Conservation (phyloP, 2,329 filamentous ascomycete genomes). For the Clonostachys solani region DNA sequence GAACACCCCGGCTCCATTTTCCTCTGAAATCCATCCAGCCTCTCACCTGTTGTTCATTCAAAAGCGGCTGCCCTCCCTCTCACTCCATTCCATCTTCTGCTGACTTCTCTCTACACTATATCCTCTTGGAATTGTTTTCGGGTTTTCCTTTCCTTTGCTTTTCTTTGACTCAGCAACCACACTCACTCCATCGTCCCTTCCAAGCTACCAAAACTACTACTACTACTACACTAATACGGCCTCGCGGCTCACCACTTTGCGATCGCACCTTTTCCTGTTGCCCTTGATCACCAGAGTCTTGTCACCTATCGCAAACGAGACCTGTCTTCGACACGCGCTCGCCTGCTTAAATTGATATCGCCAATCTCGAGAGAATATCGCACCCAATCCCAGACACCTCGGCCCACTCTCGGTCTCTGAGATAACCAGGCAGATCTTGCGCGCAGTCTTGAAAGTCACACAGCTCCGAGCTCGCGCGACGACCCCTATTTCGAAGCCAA, state of each 20-base stretch:
- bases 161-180: constrained; percentile 2
- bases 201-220: neutral
- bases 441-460: neutral
- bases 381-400: too few relatives aligned
- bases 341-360: too few relatives aligned
- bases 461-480: neutral
- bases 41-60: constrained; percentile 7
- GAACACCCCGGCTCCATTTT: constrained; percentile 3
- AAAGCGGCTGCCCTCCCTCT: constrained; percentile 11
- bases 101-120: too few relatives aligned
- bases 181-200: neutral
- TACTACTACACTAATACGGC: constrained; percentile 4
- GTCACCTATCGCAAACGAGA: too few relatives aligned
- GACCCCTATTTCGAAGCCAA: constrained; percentile 4
- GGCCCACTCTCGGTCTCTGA: too few relatives aligned
- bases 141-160: constrained; percentile 3
- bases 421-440: too few relatives aligned
- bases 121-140: too few relatives aligned
- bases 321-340: too few relatives aligned
- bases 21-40: constrained; percentile 3
- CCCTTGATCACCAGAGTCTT: too few relatives aligned
- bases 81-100: constrained; percentile 6
- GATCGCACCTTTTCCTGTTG: too few relatives aligned
- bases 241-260: constrained; percentile 1
- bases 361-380: too few relatives aligned